phyloP scores from a whole-genome alignment of 2,329 filamentous ascomycete species.

The Hypoxylon sp. region DNA sequence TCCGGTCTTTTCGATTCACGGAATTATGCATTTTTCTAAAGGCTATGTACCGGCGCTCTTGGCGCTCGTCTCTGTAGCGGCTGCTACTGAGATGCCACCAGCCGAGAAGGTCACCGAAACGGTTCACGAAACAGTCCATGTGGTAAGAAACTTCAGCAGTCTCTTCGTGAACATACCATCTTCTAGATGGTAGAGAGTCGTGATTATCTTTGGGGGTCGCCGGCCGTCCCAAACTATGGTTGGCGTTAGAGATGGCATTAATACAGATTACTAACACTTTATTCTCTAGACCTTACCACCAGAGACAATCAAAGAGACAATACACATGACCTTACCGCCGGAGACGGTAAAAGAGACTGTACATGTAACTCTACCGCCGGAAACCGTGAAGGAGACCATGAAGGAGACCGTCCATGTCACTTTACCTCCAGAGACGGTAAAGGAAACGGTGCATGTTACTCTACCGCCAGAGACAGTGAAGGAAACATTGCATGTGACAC shows the following conservation, averaged over 20 bases:
- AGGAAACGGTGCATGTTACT: constrained; percentile 35
- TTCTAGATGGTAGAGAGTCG: neutral
- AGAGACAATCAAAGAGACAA: constrained; percentile 31
- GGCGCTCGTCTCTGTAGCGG: constrained; percentile 23
- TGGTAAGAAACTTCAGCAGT: constrained; percentile 25
- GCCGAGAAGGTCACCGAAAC: constrained; percentile 32
- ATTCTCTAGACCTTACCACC: constrained; percentile 23
- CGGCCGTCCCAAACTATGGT: neutral
- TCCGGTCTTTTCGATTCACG: constrained; percentile 1
- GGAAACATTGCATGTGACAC: constrained; percentile 31
- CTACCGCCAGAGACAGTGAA: constrained; percentile 36
- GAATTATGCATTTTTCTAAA: constrained; percentile 28
- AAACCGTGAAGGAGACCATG: constrained; percentile 21
- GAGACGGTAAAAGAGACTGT: constrained; percentile 30
- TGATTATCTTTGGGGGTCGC: neutral
- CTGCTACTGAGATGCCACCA: constrained; percentile 28
- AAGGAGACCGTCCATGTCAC: constrained; percentile 27
- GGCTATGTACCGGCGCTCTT: constrained; percentile 27
- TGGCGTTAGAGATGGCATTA: neutral
- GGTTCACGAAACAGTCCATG: constrained; percentile 37
- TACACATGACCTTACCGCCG: constrained; percentile 21
- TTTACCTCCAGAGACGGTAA: constrained; percentile 17
- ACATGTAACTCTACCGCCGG: constrained; percentile 36
- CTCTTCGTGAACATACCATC: neutral
- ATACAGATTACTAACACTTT: constrained; percentile 12